Conservation (phyloP, 2,329 filamentous ascomycete genomes). For the Neophaeococcomyces mojaviensis region DNA sequence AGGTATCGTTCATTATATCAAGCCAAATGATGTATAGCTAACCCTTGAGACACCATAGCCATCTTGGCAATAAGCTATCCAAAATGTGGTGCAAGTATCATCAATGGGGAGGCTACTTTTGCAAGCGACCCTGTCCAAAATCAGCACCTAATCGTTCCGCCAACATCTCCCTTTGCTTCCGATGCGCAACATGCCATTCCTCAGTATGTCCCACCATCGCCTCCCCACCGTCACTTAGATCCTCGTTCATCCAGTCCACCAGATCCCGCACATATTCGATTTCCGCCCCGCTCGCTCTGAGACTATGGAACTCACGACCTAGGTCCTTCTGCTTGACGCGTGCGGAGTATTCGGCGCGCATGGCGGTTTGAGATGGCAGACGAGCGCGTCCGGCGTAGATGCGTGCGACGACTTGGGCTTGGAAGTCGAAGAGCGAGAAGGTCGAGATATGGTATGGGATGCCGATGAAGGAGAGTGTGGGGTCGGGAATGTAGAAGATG, state of each 20-base stretch:
- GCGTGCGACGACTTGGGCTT: slow-evolving; percentile 54
- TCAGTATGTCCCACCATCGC: slow-evolving; percentile 7
- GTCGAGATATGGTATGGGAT: slow-evolving; percentile 60
- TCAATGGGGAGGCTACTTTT: no score
- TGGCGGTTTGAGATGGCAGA: slow-evolving; percentile 40
- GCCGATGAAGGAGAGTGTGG: slow-evolving; percentile 56
- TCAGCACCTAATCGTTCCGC: neutral
- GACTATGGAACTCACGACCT: slow-evolving; percentile 32
- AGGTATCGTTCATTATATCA: no score
- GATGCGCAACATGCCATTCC: neutral
- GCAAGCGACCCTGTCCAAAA: neutral
- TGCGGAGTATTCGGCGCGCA: slow-evolving; percentile 28
- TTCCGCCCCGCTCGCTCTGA: slow-evolving; percentile 28
- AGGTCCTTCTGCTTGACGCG: slow-evolving; percentile 24
- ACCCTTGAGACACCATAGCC: no score
- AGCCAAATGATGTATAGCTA: no score
- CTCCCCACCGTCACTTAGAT: slow-evolving; percentile 2
- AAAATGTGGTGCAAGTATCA: no score
- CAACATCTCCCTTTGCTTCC: slow-evolving; percentile 4
- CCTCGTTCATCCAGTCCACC: slow-evolving; percentile 30
- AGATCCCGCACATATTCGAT: slow-evolving; percentile 29
- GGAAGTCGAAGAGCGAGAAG: slow-evolving; percentile 64
- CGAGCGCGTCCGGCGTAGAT: slow-evolving; percentile 46
- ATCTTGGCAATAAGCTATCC: no score
- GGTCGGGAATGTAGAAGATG: slow-evolving; percentile 63